Evolutionary conservation across 345 rosid species (phyloP), one percentile per base, ranked within the genome.

Genomic region (Euphorbia lathyris): DNA sequence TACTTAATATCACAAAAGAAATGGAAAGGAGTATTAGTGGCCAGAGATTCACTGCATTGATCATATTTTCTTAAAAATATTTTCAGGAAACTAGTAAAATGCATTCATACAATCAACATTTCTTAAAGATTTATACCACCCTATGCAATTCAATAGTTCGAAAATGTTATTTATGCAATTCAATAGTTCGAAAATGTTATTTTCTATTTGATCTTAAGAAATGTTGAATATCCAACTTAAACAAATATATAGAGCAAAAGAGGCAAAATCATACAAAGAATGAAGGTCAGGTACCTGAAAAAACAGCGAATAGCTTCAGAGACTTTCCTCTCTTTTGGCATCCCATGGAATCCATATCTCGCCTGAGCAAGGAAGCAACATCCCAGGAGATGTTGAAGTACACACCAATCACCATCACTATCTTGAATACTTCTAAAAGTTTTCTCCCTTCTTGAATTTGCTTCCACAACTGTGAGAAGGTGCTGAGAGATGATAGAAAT

Each of bases 361-460:
- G 90, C 88, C 82, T 95, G 96, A 71, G 86, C 88, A 71, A 95
- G 93, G 79, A 88, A 78, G 87, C 97, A 90, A 73, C 90, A 90
- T 74, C 97, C 99, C 68, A 87, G 78, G 71, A 92, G 93, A 86
- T 95, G 97, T 74, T 95, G 97, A 77, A 88, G 90, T 34, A 88
- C 69, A 66, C 89, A 88, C 99, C 97, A 95, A 72, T 88, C 86
- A 72, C 92, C 90, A 47, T 79, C 81, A 67, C 65, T 57, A 72
- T 85, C 90, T 85, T 90, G 97, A 65, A 90, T 77, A 68, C 87
- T 84, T 81, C 81, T 83, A 79, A 82, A 92, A 71, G 68, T 82
- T 74, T 85, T 88, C 74, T 95, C 93, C 78, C 84, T 82, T 72
- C 71, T 83, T 61, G 81, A 80, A 81, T 83, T 88, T 72, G 90